Percentiles rank a stretch among this genome's conserved stretches.
Evolutionary conservation across 1,139 yeast genomes (phyloP).

Genomic region (Yamadazyma kanchanaburiensis): DNA sequence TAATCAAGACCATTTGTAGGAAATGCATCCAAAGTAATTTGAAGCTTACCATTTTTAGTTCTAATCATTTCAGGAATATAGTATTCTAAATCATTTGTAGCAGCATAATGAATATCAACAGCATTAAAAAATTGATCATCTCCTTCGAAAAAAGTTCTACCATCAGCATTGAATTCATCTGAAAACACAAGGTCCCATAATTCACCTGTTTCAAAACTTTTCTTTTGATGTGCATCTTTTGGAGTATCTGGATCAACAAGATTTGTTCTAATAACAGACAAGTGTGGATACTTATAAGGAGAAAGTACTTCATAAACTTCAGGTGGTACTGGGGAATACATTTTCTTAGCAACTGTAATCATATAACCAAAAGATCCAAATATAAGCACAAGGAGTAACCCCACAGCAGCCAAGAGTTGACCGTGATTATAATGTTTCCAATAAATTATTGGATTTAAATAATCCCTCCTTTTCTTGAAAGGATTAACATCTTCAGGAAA

Average conservation of each 20-base stretch:
- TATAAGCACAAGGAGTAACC: constrained; percentile 11
- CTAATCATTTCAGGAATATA: constrained; percentile 28
- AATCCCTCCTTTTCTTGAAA: constrained; percentile 10
- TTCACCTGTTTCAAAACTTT: constrained; percentile 13
- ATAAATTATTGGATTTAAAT: constrained; percentile 13
- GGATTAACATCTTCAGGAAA: constrained; percentile 9
- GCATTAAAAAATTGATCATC: constrained; percentile 32
- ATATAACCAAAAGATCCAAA: constrained; percentile 16
- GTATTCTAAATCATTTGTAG: constrained; percentile 30
- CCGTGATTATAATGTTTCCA: constrained; percentile 9
- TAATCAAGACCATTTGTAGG: constrained; percentile 22
- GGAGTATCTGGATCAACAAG: constrained; percentile 30
- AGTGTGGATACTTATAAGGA: constrained; percentile 18
- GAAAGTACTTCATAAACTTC: constrained; percentile 15
- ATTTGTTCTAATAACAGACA: constrained; percentile 21
- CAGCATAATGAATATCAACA: constrained; percentile 25
- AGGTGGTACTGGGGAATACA: constrained; percentile 10
- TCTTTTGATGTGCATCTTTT: constrained; percentile 9
- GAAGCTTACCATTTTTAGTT: constrained; percentile 23
- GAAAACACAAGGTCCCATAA: constrained; percentile 27
- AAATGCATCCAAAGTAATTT: constrained; percentile 20
- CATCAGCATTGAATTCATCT: constrained; percentile 29
- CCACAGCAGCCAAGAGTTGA: constrained; percentile 10
- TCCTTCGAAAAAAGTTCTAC: constrained; percentile 27
- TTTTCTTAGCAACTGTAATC: constrained; percentile 7